Evolutionary conservation across 768 basidiomycete genomes (phyloP).

Genomic region (Nidularia pulvinata): DNA sequence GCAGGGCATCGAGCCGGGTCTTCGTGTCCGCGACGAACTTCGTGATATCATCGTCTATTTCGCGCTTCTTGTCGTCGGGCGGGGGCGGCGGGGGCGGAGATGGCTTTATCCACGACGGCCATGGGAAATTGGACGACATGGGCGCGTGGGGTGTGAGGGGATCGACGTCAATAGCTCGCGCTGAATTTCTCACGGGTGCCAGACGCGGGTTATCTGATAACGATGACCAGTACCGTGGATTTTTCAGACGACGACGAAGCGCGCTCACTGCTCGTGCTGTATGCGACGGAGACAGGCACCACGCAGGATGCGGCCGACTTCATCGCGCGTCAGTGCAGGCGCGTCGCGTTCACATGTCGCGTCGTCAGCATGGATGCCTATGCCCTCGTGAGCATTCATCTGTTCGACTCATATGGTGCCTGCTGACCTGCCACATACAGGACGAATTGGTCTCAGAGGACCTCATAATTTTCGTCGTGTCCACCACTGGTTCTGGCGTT

Average conservation of each 20-base stretch:
- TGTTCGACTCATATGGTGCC: neutral
- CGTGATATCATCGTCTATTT: constrained; percentile 4
- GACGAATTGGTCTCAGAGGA: constrained; percentile 61
- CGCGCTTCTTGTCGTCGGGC: no score
- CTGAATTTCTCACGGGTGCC: neutral
- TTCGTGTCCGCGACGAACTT: constrained; percentile 2
- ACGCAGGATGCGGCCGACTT: constrained; percentile 81
- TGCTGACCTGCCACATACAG: neutral
- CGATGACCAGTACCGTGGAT: constrained; percentile 2
- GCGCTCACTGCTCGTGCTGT: constrained; percentile 62
- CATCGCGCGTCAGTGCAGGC: constrained; percentile 70
- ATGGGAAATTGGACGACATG: constrained; percentile 2
- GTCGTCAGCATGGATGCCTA: constrained; percentile 40
- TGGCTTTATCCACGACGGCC: constrained; percentile 7
- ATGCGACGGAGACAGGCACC: constrained; percentile 92
- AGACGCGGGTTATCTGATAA: constrained; percentile 23
- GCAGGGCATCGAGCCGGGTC: constrained; percentile 20
- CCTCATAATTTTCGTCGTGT: constrained; percentile 74
- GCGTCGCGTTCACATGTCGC: constrained; percentile 51
- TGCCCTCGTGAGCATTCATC: constrained; percentile 27
- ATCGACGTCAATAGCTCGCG: no score
- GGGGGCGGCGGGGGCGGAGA: neutral
- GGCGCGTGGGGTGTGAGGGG: no score
- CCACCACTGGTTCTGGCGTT: constrained; percentile 83
- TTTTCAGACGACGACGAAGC: constrained; percentile 6